Evolutionary conservation across 768 basidiomycete species (phyloP), one percentile per base, ranked within the genome.

Genomic region (Russula lepida): DNA sequence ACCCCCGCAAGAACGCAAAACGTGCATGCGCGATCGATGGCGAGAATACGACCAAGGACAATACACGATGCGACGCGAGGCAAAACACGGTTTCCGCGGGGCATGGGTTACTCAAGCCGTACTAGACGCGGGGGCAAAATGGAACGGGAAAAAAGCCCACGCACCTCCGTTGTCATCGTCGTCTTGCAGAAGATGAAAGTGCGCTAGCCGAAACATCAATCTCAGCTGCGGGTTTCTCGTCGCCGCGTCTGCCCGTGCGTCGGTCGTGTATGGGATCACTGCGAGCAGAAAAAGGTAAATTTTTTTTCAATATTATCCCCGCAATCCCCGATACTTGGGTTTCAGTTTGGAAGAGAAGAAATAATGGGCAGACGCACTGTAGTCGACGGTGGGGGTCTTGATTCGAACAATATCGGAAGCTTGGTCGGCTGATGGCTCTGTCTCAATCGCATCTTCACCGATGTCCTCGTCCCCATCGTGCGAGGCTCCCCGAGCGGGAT

Each of bases 151-250:
- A 25, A 46, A 37, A 8, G 6, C 30, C 5, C 30, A 66, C 79
- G 53, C 66, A 89, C 92, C 82, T 70, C 91, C 84, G 15, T 47
- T 47, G 46, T 47, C 46, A 25, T 47, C 21, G 23, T 25, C 46
- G 17, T 47, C 23, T 56, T 84, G 80, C 12, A 79, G 72, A 49
- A 86, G 77, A 63, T 76, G 77, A 71, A 95, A 95, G 39, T 84
- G 83, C 23, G 86, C 76, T 8, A 98, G 76, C 37, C 88, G 84
- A 72, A 97, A 88, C 63, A 98, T 72, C 28, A 98, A 81, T 70
- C 93, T 94, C 63, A 98, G 76, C 58, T 86, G 80, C 12, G 84
- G 77, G 68, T 97, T 84, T 68, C 83, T 87, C 30, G 86, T 87
- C 2, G 86, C 88, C 0, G 88, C 91, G 23, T 84, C 75, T 15